Evolutionary conservation across 805 yeast genomes (phyloP).

Genomic region (Lachancea dasiensis): DNA sequence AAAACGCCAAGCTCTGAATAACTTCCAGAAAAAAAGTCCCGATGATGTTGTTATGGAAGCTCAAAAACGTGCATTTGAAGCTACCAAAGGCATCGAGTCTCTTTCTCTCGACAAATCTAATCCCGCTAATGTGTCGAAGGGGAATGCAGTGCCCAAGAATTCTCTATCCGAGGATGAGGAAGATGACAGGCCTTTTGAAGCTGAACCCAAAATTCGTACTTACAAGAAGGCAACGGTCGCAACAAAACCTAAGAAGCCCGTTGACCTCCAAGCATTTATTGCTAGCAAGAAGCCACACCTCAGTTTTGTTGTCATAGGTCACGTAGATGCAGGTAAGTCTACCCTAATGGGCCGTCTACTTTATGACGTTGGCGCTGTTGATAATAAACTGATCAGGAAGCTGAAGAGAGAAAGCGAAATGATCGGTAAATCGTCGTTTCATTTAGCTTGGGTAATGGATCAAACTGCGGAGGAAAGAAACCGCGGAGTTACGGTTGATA

Average conservation of each 20-base stretch:
- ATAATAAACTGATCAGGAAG: conserved; percentile 92
- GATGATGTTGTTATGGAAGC: conserved; percentile 66
- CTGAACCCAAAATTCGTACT: conserved; percentile 17
- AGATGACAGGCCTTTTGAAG: conserved; percentile 17
- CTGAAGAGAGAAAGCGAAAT: conserved; percentile 96
- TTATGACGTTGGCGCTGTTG: conserved; percentile 91
- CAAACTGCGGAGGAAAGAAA: conserved; percentile 96
- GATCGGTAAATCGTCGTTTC: conserved; percentile 99
- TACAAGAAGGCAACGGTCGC: conserved; percentile 26
- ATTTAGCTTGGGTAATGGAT: conserved; percentile 98
- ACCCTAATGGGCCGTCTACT: conserved; percentile 97
- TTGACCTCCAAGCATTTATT: conserved; percentile 69
- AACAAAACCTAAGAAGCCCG: conserved; percentile 35
- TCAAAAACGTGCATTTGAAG: conserved; percentile 43
- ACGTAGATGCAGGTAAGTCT: conserved; percentile 98
- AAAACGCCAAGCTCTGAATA: conserved; percentile 38
- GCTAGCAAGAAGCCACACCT: conserved; percentile 91
- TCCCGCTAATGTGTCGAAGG: too few relatives aligned
- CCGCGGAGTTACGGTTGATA: conserved; percentile 98
- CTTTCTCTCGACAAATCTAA: conserved; percentile 23
- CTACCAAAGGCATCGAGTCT: conserved; percentile 17
- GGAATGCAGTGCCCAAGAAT: too few relatives aligned
- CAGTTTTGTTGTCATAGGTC: conserved; percentile 97
- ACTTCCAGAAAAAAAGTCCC: conserved; percentile 70
- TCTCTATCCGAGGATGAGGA: too few relatives aligned